phyloP scores from a whole-genome alignment of 495 filamentous ascomycete species.

The Annulohypoxylon nitens region DNA sequence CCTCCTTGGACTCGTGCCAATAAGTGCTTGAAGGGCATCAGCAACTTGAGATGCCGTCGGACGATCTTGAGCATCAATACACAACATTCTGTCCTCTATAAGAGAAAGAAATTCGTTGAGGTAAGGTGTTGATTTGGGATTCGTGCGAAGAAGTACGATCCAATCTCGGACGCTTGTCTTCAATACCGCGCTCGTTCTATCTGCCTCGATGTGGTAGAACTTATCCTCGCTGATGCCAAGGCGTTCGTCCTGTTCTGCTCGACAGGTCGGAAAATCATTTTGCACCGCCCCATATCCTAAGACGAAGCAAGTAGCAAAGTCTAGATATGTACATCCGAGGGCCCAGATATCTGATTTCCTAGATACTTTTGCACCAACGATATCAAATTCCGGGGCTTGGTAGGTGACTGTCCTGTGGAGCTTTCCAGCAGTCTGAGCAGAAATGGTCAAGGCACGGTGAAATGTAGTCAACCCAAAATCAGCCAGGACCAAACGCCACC shows the following conservation, averaged over 20 bases:
- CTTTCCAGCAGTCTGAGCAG: constrained; percentile 19
- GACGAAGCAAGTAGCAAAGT: constrained; percentile 31
- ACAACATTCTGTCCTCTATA: constrained; percentile 20
- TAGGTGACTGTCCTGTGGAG: constrained; percentile 31
- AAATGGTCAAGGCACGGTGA: constrained; percentile 24
- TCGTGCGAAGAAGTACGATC: constrained; percentile 7
- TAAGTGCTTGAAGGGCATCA: neutral
- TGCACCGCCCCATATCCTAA: constrained; percentile 14
- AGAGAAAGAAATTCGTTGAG: constrained; percentile 13
- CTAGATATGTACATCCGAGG: constrained; percentile 34
- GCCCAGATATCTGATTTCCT: constrained; percentile 40
- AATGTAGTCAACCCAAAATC: constrained; percentile 35
- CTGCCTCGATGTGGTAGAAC: constrained; percentile 13
- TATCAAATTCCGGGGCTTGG: constrained; percentile 36
- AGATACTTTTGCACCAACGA: constrained; percentile 16
- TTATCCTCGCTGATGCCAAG: constrained; percentile 15
- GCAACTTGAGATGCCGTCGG: constrained; percentile 20
- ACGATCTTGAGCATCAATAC: constrained; percentile 5
- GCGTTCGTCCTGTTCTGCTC: constrained; percentile 13
- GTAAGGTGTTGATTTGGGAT: constrained; percentile 18
- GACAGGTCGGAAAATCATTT: constrained; percentile 24
- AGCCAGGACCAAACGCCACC: constrained; percentile 27
- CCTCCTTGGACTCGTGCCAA: too few relatives aligned
- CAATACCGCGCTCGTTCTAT: neutral
- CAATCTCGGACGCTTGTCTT: constrained; percentile 20